phyloP scores from a whole-genome alignment of 228 moss, liverwort and hornwort genomes.

The Sphagnum fallax region DNA sequence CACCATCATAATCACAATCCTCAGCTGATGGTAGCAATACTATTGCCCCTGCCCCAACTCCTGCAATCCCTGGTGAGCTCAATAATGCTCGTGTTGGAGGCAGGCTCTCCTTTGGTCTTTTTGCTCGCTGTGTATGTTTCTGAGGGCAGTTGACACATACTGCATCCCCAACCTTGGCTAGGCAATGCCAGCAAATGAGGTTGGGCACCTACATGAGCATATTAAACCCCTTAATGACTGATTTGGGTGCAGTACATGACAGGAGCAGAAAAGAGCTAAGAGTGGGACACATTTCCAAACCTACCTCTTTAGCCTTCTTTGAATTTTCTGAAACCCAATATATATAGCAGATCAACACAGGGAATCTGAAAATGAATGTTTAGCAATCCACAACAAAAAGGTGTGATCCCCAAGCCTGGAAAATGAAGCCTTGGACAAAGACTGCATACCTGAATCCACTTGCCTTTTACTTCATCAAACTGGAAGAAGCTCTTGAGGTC shows the following conservation, averaged over 20 bases:
- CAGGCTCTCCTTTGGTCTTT: slow-evolving; percentile 47
- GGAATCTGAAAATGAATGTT: not conserved
- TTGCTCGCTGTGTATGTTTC: slow-evolving; percentile 64
- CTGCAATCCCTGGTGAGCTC: slow-evolving; percentile 30
- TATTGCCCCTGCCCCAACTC: slow-evolving; percentile 38
- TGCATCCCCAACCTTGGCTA: slow-evolving; percentile 51
- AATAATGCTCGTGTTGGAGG: slow-evolving; percentile 38
- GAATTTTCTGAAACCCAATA: not conserved
- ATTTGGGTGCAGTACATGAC: not conserved
- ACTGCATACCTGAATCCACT: slow-evolving; percentile 52
- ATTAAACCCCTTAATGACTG: not conserved
- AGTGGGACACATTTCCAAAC: not conserved
- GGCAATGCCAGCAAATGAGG: slow-evolving; percentile 68
- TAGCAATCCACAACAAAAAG: not conserved
- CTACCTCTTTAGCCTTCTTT: not conserved
- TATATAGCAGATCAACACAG: not conserved
- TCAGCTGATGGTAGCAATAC: slow-evolving; percentile 46
- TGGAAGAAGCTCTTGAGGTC: slow-evolving; percentile 68
- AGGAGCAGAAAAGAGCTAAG: not conserved
- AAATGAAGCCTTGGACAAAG: not conserved
- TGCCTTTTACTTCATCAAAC: slow-evolving; percentile 65
- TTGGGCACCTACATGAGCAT: slow-evolving; percentile 35
- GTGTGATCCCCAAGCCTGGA: not conserved
- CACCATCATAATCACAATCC: slow-evolving; percentile 55
- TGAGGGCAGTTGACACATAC: slow-evolving; percentile 69